A percentile compares a stretch with the other conserved stretches of the same genome.
Evolutionary conservation across 2,329 filamentous ascomycete genomes (phyloP).

Genomic region (Aspergillus costaricaensis): DNA sequence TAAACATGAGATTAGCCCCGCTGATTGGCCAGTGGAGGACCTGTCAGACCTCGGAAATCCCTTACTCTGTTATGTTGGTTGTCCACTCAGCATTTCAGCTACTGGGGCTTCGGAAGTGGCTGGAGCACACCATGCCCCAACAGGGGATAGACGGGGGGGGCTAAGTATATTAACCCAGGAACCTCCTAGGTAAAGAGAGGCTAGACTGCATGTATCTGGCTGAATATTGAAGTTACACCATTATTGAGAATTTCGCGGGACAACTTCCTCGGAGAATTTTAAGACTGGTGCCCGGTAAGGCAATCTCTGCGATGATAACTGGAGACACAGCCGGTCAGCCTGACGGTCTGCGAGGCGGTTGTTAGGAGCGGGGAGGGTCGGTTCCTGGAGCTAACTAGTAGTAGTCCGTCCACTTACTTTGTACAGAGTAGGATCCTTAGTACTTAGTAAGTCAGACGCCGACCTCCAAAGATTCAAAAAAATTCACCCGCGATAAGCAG

Average conservation of each 20-base stretch:
- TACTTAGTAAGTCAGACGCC: background rate
- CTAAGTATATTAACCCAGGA: conserved; percentile 1
- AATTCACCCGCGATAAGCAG: background rate
- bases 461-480: background rate
- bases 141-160: background rate
- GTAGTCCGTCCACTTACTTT: too few relatives aligned
- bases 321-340: background rate
- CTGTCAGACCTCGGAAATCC: conserved; percentile 8
- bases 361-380: too few relatives aligned
- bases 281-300: background rate
- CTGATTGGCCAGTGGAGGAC: background rate
- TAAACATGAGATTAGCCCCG: conserved; percentile 1
- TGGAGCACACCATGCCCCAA: conserved; percentile 3
- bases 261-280: background rate
- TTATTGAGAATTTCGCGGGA: background rate
- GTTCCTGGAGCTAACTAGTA: background rate
- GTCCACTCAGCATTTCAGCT: background rate
- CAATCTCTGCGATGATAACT: background rate
- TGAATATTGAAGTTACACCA: background rate
- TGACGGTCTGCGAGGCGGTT: background rate
- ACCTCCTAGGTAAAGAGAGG: background rate
- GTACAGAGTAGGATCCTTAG: too few relatives aligned
- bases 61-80: background rate
- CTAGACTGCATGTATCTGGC: background rate
- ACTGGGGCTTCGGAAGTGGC: background rate